Base-by-base conservation (phyloP, 148 eudicot species). In the Camellia sinensis region DNA sequence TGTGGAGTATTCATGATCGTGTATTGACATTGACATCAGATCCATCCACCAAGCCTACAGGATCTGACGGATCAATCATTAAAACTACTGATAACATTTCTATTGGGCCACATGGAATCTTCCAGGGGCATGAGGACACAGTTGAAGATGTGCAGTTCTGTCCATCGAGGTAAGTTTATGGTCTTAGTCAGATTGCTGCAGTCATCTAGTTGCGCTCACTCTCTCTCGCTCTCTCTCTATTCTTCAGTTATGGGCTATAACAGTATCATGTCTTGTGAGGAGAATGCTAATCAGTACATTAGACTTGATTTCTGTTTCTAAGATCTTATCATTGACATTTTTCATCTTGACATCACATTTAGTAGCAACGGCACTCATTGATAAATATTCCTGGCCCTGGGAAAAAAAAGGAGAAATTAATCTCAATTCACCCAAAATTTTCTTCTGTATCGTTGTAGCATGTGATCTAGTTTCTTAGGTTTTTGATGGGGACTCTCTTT, bases 91-190 rank as follows among this genome's bases (percentile, higher is more conserved):
- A 93, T 57, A 89, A 88, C 81, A 84, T 94, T 81, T 83, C 97
- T 75, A 68, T 93, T 78, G 92, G 91, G 74, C 98, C 99, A 37
- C 97, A 97, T 46, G 97, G 97, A 53, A 84, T 92, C 76, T 95
- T 93, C 77, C 86, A 91, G 82, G 99, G 99, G 62, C 99, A 95
- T 72, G 87, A 83, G 43, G 97, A 93, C 85, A 95, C 99, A 21
- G 99, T 95, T 76, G 99, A 95, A 87, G 99, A 95, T 89, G 99
- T 95, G 77, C 97, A 93, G 80, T 95, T 95, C 80, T 95, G 97
- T 83, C 99, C 99, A 46, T 89, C 93, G 63, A 95, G 97, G 99
- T 95, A 89, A 19, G 70, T 74, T 71, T 43, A 13, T 81, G 73
- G 73, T 54, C 41, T 86, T 60, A 22, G 4, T 72, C 19, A 43